A percentile compares a stretch with the other conserved stretches of the same genome.
These are phyloP conservation scores for Aspergillus melleus DNA, from an alignment of 2,329 filamentous ascomycete genomes.

Conservation along the genomic window DNA sequence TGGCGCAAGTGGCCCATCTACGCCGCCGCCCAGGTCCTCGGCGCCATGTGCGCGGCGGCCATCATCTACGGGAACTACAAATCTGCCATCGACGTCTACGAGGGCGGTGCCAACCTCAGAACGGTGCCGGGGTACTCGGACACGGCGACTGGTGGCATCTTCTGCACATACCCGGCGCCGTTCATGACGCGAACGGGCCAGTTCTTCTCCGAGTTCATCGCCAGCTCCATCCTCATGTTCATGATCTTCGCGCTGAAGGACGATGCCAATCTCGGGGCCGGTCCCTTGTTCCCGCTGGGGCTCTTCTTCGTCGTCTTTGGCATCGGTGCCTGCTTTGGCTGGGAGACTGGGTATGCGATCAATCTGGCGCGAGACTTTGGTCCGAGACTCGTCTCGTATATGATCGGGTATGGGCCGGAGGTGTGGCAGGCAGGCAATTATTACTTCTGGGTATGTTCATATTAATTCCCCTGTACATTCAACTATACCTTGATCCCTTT, in stretches of 20 bases:
- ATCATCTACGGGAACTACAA: constrained; percentile 65
- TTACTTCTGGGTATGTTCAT: constrained; percentile 65
- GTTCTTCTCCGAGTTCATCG: constrained; percentile 72
- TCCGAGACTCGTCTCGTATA: constrained; percentile 65
- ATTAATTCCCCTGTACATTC: no score
- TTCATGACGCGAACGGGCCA: constrained; percentile 66
- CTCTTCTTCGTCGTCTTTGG: constrained; percentile 74
- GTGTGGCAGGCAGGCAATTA: constrained; percentile 69
- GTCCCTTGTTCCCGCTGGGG: constrained; percentile 58
- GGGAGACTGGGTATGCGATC: constrained; percentile 75
- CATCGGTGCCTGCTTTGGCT: constrained; percentile 71
- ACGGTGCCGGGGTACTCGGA: constrained; percentile 58
- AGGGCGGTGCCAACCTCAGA: constrained; percentile 58
- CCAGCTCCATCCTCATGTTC: constrained; percentile 68
- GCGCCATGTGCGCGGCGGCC: constrained; percentile 63
- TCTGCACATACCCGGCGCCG: constrained; percentile 66
- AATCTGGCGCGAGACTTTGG: constrained; percentile 73
- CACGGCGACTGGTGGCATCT: constrained; percentile 68
- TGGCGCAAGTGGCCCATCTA: constrained; percentile 72
- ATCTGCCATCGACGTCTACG: constrained; percentile 63
- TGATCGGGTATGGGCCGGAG: constrained; percentile 66
- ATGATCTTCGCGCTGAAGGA: constrained; percentile 68
- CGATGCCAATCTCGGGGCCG: constrained; percentile 51
- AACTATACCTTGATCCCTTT: no score
- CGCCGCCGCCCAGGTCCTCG: constrained; percentile 63